These are phyloP conservation scores for Saussurea involucrata DNA, from an alignment of 129 eudicot genomes.

Conservation along the genomic window DNA sequence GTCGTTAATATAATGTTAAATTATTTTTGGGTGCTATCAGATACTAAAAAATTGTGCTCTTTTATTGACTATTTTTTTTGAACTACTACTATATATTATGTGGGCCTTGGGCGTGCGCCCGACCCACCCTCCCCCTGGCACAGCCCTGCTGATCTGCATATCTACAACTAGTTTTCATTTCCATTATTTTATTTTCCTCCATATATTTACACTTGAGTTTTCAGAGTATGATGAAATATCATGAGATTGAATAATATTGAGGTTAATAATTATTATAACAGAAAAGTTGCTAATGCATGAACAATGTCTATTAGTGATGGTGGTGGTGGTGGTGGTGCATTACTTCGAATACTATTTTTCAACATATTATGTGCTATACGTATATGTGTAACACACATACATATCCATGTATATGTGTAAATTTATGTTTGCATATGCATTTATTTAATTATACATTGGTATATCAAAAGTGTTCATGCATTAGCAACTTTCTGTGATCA, in stretches of 20 bases:
- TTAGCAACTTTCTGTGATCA: background rate
- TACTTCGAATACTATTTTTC: background rate
- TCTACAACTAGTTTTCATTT: background rate
- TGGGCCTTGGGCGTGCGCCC: too few relatives aligned
- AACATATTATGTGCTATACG: background rate
- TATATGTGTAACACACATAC: background rate
- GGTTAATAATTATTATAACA: background rate
- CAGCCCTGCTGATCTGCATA: background rate
- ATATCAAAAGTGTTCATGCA: background rate
- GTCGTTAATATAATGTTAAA: too few relatives aligned
- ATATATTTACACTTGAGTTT: background rate
- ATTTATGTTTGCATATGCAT: background rate
- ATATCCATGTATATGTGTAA: background rate
- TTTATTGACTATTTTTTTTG: too few relatives aligned
- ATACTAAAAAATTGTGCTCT: too few relatives aligned
- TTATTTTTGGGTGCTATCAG: too few relatives aligned
- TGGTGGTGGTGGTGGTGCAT: background rate
- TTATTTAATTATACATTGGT: background rate
- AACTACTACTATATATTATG: too few relatives aligned
- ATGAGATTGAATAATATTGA: background rate
- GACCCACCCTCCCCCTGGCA: too few relatives aligned
- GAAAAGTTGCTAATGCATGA: background rate
- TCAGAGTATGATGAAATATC: background rate
- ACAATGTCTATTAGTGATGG: background rate
- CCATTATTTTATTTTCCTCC: background rate